phyloP scores from a whole-genome alignment of 2,329 filamentous ascomycete genomes.

The Teratosphaeriaceae sp. region DNA sequence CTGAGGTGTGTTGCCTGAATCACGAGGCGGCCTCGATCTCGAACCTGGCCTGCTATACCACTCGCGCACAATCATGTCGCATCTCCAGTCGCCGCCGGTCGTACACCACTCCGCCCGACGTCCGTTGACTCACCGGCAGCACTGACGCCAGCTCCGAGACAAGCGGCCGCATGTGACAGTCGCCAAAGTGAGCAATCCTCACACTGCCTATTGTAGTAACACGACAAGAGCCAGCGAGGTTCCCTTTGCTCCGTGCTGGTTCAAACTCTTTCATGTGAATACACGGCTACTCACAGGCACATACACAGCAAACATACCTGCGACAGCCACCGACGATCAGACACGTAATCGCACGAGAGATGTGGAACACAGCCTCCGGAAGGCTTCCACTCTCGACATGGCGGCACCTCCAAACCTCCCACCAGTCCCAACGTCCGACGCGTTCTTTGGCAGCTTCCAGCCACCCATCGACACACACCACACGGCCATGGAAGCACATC shows the following conservation, averaged over 20 bases:
- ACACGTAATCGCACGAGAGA: no score
- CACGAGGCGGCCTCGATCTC: neutral
- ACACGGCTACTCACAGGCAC: no score
- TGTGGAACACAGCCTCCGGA: neutral
- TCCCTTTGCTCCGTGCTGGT: no score
- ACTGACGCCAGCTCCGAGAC: no score
- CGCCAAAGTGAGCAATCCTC: no score
- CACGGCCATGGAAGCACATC: neutral
- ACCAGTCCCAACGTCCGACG: neutral
- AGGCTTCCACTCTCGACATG: neutral
- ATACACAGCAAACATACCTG: neutral
- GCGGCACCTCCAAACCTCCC: constrained; percentile 7
- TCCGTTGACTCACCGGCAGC: no score
- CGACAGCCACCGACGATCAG: no score
- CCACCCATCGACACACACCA: neutral
- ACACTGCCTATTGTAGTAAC: neutral
- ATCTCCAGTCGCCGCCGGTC: no score
- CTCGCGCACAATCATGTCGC: no score
- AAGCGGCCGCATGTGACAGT: neutral
- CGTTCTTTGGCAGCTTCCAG: neutral
- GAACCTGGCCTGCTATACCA: no score
- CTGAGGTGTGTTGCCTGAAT: neutral
- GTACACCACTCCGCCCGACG: no score
- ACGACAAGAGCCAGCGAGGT: neutral
- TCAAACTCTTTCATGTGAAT: neutral